phyloP scores from a whole-genome alignment of 352 stramenopile species.

The Phytopythium sindhum region DNA sequence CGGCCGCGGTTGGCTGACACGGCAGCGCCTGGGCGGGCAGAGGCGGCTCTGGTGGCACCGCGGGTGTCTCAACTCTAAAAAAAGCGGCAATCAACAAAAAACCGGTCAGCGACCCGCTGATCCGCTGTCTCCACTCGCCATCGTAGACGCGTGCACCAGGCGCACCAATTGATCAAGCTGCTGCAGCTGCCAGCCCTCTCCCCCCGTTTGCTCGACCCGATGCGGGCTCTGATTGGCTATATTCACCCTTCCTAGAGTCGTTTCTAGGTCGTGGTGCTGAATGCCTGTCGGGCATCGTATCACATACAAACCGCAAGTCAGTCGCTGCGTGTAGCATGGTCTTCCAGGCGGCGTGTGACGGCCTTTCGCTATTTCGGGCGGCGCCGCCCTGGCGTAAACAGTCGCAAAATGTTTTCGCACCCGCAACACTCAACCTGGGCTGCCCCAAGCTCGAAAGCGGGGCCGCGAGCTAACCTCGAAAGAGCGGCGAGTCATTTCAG shows the following conservation, averaged over 20 bases:
- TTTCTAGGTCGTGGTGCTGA: neutral
- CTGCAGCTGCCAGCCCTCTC: neutral
- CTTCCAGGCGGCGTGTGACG: neutral
- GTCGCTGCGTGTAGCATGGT: neutral
- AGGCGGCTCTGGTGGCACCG: neutral
- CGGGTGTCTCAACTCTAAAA: slow-evolving; percentile 3
- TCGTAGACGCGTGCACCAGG: neutral
- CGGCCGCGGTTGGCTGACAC: neutral
- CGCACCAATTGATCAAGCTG: too few relatives aligned
- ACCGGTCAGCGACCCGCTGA: neutral
- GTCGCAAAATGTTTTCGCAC: slow-evolving; percentile 24
- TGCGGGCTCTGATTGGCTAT: neutral
- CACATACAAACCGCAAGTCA: neutral
- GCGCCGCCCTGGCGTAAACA: slow-evolving; percentile 20
- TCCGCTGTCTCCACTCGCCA: neutral
- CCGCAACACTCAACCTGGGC: slow-evolving; percentile 5
- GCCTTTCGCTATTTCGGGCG: neutral
- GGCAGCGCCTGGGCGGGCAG: neutral
- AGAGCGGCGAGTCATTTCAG: slow-evolving; percentile 18
- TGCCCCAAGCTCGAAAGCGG: neutral
- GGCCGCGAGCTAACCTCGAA: neutral
- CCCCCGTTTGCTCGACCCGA: too few relatives aligned
- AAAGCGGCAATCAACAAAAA: neutral
- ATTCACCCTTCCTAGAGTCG: neutral
- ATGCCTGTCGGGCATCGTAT: neutral